Percentiles rank a stretch among this genome's conserved stretches.
These are phyloP conservation scores for Xylaria flabelliformis DNA, from an alignment of 495 filamentous ascomycete species.

Conservation along the genomic window DNA sequence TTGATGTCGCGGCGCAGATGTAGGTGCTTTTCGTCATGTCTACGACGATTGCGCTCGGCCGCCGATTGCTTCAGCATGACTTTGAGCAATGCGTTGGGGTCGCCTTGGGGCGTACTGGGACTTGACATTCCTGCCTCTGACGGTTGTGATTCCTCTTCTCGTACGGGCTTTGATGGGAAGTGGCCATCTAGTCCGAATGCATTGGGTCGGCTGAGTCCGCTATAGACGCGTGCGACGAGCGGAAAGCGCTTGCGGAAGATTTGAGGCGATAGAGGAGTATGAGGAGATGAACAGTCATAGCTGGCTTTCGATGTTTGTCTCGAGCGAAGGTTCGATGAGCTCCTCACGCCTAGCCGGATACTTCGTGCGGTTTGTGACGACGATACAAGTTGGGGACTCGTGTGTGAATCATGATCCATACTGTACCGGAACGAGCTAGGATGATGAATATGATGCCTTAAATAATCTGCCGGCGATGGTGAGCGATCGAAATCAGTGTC, in stretches of 20 bases:
- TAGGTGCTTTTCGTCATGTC: slow-evolving; percentile 35
- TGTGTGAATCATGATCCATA: not conserved
- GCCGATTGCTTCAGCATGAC: slow-evolving; percentile 70
- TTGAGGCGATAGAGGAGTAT: not conserved
- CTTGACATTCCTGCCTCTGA: not conserved
- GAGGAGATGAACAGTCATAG: not conserved
- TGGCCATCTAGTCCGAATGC: slow-evolving; percentile 39
- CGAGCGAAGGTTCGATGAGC: slow-evolving; percentile 13
- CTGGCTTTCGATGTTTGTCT: not conserved
- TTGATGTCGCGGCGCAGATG: slow-evolving; percentile 20
- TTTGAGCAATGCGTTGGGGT: slow-evolving; percentile 28
- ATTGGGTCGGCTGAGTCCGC: slow-evolving; percentile 14
- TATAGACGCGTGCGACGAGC: slow-evolving; percentile 29
- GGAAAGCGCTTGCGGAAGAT: slow-evolving; percentile 28
- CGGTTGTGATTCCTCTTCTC: slow-evolving; percentile 1
- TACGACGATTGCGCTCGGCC: slow-evolving; percentile 74
- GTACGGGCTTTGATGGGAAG: slow-evolving; percentile 27
- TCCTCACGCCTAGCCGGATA: not conserved
- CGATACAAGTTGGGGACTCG: not conserved
- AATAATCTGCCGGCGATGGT: not conserved
- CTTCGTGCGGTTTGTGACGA: not conserved
- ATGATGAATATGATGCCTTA: not conserved
- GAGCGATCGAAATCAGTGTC: not conserved
- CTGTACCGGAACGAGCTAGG: slow-evolving; percentile 5
- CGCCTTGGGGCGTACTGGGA: slow-evolving; percentile 17